Base-by-base conservation (phyloP, 1,284 basidiomycete species). In the Ustilago curta region DNA sequence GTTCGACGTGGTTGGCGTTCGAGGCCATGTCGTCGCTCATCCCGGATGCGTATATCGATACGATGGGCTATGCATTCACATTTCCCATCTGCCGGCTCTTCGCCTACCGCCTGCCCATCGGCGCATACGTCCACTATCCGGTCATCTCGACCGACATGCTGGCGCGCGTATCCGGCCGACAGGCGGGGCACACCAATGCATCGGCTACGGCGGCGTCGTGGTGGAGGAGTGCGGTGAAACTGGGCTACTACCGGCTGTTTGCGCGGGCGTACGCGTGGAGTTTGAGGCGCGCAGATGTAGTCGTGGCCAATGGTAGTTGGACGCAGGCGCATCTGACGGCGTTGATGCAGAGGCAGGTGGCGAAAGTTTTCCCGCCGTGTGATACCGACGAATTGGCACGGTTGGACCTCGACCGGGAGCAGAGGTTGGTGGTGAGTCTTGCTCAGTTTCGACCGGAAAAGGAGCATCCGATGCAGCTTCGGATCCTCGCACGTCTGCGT, bases 21-120 rank as follows among this genome's bases (percentile, higher is more conserved):
- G 93, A 97, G 84, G 93, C 92, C 8, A 88, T 94, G 14, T 56
- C 57, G 7, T 87, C 86, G 55, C 86, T 94, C 29, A 88, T 93
- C 8, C 94, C 94, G 0, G 94, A 99, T 85, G 87, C 97, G 11
- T 99, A 91, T 86, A 92, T 99, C 53, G 95, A 99, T 84, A 95
- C 95, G 0, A 98, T 98, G 95, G 96, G 97, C 25, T 97, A 97
- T 81, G 94, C 94, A 0, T 98, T 98, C 82, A 93, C 93, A 0
- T 95, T 93, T 81, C 93, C 92, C 3, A 86, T 93, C 14, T 91
- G 94, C 3, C 87, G 89, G 5, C 85, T 90, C 40, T 84, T 96
- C 6, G 52, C 61, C 1, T 87, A 88, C 4, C 85, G 87, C 11
- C 87, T 93, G 21, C 91, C 92, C 0, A 88, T 96, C 16, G 95